These are phyloP conservation scores for Epichloe brachyelytri DNA, from an alignment of 2,329 filamentous ascomycete genomes.

Conservation along the genomic window DNA sequence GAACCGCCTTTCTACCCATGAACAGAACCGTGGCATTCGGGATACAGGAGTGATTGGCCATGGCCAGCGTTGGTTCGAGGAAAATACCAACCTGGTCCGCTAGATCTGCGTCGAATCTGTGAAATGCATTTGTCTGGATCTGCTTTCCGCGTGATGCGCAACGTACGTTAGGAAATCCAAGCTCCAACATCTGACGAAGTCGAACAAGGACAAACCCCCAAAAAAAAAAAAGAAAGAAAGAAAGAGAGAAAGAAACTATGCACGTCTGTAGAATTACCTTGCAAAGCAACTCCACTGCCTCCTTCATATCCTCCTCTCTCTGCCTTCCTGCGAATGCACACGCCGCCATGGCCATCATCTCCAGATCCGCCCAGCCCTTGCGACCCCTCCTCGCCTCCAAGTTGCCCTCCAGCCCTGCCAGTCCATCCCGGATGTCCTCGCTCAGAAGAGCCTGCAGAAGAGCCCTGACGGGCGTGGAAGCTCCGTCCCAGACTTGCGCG, in stretches of 20 bases:
- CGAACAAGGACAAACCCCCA: too few species aligned
- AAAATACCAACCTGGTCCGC: conserved; percentile 38
- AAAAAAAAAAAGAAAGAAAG: background rate
- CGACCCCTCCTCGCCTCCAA: conserved; percentile 22
- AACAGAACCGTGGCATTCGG: conserved; percentile 49
- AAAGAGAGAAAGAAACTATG: background rate
- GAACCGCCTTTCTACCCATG: conserved; percentile 33
- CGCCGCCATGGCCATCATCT: conserved; percentile 32
- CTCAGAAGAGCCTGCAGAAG: conserved; percentile 37
- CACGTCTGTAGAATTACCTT: conserved; percentile 26
- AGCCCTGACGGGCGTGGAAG: conserved; percentile 42
- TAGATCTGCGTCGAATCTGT: conserved; percentile 38
- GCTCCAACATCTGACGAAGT: too few species aligned
- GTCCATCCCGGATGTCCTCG: conserved; percentile 18
- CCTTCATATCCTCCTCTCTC: conserved; percentile 21
- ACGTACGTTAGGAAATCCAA: too few species aligned
- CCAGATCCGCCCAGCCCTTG: conserved; percentile 32
- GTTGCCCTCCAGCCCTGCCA: conserved; percentile 34
- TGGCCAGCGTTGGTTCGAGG: conserved; percentile 41
- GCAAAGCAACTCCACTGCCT: conserved; percentile 36
- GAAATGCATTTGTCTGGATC: conserved; percentile 51
- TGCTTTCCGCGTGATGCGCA: conserved; percentile 13
- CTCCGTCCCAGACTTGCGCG: conserved; percentile 13
- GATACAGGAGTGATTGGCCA: conserved; percentile 50
- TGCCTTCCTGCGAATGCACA: conserved; percentile 29